These are phyloP conservation scores for Biscogniauxia mediterranea DNA, from an alignment of 2,329 filamentous ascomycete genomes.

Conservation along the genomic window DNA sequence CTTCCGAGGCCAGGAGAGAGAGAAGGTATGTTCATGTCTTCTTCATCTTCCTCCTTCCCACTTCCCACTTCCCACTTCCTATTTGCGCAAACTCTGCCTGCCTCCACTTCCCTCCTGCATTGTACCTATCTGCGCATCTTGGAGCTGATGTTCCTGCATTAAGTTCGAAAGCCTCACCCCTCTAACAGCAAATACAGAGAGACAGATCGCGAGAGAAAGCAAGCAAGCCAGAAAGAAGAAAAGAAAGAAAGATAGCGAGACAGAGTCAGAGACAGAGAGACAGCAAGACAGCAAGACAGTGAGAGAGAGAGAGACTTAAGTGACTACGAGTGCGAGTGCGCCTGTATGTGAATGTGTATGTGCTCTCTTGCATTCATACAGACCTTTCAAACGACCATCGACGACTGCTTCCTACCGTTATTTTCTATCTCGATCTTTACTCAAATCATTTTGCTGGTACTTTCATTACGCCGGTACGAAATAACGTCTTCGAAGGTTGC, in stretches of 20 bases:
- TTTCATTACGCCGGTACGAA: constrained; percentile 12
- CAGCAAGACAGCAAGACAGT: not conserved
- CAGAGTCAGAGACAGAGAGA: no score
- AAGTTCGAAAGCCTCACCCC: constrained; percentile 24
- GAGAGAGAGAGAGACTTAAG: constrained; percentile 5
- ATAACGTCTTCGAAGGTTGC: constrained; percentile 4
- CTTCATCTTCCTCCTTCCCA: constrained; percentile 4
- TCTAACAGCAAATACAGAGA: no score
- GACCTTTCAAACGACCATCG: constrained; percentile 22
- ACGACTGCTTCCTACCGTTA: constrained; percentile 22
- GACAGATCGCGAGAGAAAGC: no score
- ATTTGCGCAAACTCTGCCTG: constrained; percentile 26
- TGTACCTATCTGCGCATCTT: constrained; percentile 24
- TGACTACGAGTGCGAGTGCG: not conserved
- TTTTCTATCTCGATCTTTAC: not conserved
- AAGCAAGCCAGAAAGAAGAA: not conserved
- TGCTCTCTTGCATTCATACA: constrained; percentile 15
- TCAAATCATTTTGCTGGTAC: constrained; percentile 1
- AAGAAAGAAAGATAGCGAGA: not conserved
- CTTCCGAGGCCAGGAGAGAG: constrained; percentile 29
- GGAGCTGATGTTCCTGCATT: constrained; percentile 28
- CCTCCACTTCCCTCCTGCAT: constrained; percentile 22
- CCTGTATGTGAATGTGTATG: constrained; percentile 11
- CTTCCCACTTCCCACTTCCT: constrained; percentile 20
- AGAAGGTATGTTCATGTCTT: constrained; percentile 33